phyloP scores from a whole-genome alignment of 768 basidiomycete species.

The Mycena capillaripes region DNA sequence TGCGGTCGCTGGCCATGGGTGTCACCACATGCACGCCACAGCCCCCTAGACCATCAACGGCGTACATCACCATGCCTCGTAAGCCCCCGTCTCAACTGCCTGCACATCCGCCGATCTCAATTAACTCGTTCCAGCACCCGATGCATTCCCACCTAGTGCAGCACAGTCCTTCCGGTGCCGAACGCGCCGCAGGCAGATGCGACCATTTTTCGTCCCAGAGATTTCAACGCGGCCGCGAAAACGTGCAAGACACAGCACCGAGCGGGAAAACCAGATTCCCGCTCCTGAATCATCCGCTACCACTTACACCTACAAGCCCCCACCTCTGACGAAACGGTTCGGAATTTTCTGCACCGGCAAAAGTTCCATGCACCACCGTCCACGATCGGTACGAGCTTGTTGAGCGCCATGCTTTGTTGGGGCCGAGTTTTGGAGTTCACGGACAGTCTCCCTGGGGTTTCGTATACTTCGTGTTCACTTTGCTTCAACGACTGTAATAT shows the following conservation, averaged over 20 bases:
- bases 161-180: not conserved
- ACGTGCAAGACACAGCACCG: not conserved
- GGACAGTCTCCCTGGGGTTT: not conserved
- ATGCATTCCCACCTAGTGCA: slow-evolving; percentile 19
- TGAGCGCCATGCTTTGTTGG: not conserved
- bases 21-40: slow-evolving; percentile 21
- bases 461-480: not conserved
- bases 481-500: not conserved
- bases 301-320: slow-evolving; percentile 24
- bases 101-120: not conserved
- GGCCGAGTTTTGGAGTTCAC: not conserved
- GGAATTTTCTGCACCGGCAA: slow-evolving; percentile 34
- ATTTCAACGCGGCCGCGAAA: not conserved
- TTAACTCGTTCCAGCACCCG: slow-evolving; percentile 7
- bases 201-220: not conserved
- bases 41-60: not conserved
- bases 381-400: slow-evolving; percentile 11
- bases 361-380: slow-evolving; percentile 26
- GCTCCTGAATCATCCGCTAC: not conserved
- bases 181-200: not conserved
- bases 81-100: not conserved
- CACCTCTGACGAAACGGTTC: slow-evolving; percentile 30
- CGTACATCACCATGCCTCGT: slow-evolving; percentile 23
- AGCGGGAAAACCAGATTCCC: slow-evolving; percentile 24
- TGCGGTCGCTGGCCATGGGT: slow-evolving; percentile 11